phyloP scores from a whole-genome alignment of 352 stramenopile genomes.

The Phytophthora syringae region DNA sequence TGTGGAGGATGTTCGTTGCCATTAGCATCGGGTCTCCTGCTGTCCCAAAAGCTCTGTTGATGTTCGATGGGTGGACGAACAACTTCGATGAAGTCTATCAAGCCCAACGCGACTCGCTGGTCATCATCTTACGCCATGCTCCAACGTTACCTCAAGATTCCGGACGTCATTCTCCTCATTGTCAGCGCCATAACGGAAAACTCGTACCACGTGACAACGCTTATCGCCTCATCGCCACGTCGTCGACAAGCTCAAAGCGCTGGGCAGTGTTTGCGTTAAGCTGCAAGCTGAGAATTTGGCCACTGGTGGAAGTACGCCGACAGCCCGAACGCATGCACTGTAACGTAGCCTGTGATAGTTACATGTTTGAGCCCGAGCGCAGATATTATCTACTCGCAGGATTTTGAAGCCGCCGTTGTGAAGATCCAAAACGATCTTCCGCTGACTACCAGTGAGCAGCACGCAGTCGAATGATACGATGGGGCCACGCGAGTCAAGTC shows the following conservation, averaged over 20 bases:
- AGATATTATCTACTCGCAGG: not conserved
- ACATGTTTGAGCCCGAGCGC: not conserved
- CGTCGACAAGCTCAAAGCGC: not conserved
- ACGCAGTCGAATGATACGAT: not conserved
- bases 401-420: slow-evolving; percentile 3
- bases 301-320: not conserved
- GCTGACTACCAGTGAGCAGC: not conserved
- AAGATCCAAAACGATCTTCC: slow-evolving; percentile 5
- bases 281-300: not conserved
- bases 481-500: not conserved
- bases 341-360: not conserved
- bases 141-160: slow-evolving; percentile 8
- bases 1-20: too few relatives aligned
- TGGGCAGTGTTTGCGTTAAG: not conserved
- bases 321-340: not conserved
- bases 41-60: too few relatives aligned
- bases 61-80: slow-evolving; percentile 4
- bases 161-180: slow-evolving; percentile 5
- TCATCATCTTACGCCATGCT: slow-evolving; percentile 9
- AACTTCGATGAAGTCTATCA: slow-evolving; percentile 1
- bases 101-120: slow-evolving; percentile 1
- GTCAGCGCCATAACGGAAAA: not conserved
- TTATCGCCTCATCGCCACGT: not conserved
- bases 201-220: not conserved
- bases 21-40: too few relatives aligned